Conservation (phyloP, 345 rosid genomes). For the Aquilaria malaccensis region DNA sequence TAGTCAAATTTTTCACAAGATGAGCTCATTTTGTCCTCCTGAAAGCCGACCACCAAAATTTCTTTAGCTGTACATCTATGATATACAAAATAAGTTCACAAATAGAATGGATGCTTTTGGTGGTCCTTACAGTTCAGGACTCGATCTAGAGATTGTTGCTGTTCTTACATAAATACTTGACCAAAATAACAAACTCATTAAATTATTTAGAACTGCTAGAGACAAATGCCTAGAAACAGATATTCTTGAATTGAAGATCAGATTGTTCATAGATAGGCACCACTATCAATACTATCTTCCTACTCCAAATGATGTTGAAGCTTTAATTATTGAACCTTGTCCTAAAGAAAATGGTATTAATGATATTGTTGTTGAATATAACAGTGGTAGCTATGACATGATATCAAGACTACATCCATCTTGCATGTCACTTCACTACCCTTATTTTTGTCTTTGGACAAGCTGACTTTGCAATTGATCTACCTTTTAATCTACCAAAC, state of each 20-base stretch:
- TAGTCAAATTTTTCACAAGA: not conserved
- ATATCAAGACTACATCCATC: too few relatives aligned
- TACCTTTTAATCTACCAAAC: not conserved
- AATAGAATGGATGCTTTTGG: too few relatives aligned
- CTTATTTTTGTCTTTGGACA: not conserved
- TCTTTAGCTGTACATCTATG: not conserved
- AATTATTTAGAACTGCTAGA: too few relatives aligned
- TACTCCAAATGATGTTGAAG: not conserved
- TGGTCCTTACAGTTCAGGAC: not conserved
- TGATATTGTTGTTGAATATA: not conserved
- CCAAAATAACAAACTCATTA: too few relatives aligned
- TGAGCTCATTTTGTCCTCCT: not conserved
- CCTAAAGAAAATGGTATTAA: too few relatives aligned
- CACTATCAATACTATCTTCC: not conserved
- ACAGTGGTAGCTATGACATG: not conserved
- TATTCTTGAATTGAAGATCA: too few relatives aligned
- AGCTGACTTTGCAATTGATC: not conserved
- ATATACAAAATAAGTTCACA: not conserved
- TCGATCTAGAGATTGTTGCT: not conserved
- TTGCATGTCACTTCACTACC: not conserved
- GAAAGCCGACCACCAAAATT: not conserved
- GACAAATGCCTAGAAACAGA: not conserved
- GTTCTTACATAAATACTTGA: not conserved
- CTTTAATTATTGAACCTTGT: not conserved
- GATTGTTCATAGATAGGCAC: not conserved